A percentile compares a stretch with the other conserved stretches of the same genome.
phyloP scores from a whole-genome alignment of 306 rosid species.

The Cucurbita argyrosperma region DNA sequence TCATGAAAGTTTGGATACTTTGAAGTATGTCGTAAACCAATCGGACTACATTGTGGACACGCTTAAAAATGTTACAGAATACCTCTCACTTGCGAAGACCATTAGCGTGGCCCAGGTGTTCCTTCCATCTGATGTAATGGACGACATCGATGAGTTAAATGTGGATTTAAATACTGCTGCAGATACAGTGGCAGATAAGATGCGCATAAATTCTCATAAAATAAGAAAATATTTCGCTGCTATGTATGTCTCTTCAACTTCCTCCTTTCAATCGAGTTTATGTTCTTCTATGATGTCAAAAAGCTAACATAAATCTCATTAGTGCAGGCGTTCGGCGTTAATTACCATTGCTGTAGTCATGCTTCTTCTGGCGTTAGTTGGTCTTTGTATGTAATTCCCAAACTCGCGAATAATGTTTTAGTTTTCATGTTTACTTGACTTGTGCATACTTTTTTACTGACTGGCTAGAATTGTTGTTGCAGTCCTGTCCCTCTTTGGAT shows the following conservation, averaged over 20 bases:
- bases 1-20: constrained; percentile 55
- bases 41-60: constrained; percentile 76
- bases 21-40: constrained; percentile 77
- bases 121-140: constrained; percentile 75
- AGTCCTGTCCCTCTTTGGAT: constrained; percentile 66
- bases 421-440: neutral
- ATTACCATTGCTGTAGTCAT: constrained; percentile 67
- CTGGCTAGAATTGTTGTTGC: constrained; percentile 20
- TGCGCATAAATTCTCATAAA: constrained; percentile 52
- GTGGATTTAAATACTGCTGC: constrained; percentile 68
- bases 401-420: neutral
- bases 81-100: constrained; percentile 84
- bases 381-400: constrained; percentile 46
- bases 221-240: constrained; percentile 44
- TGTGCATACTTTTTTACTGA: constrained; percentile 9
- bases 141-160: constrained; percentile 59
- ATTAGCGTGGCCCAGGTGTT: constrained; percentile 61
- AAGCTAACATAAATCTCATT: constrained; percentile 20
- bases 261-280: neutral
- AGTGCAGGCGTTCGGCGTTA: constrained; percentile 53
- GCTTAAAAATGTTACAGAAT: constrained; percentile 75
- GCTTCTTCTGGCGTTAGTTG: constrained; percentile 70
- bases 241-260: constrained; percentile 44
- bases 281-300: neutral
- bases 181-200: constrained; percentile 46